Evolutionary conservation across 2,329 filamentous ascomycete genomes (phyloP).

Genomic region (Colletotrichum neosansevieriae): DNA sequence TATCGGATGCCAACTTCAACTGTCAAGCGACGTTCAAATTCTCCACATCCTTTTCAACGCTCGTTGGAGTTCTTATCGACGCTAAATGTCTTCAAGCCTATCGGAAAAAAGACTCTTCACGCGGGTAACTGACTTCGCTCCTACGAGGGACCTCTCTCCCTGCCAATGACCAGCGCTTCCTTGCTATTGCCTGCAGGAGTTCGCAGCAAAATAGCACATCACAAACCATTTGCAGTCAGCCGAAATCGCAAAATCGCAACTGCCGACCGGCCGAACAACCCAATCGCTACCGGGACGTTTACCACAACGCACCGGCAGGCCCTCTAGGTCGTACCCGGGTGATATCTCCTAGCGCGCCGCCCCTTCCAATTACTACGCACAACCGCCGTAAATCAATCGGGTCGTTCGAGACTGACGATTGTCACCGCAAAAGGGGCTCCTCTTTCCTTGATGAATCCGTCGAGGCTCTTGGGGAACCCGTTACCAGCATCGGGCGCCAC

Average conservation of each 20-base stretch:
- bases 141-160: no score
- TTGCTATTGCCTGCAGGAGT: slow-evolving; percentile 31
- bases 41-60: background rate
- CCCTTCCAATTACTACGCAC: slow-evolving; percentile 3
- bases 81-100: slow-evolving; percentile 29
- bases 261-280: slow-evolving; percentile 29
- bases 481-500: slow-evolving; percentile 15
- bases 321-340: no score
- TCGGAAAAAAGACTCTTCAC: slow-evolving; percentile 25
- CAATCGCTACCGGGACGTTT: background rate
- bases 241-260: slow-evolving; percentile 10
- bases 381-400: slow-evolving; percentile 1
- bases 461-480: background rate
- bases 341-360: no score
- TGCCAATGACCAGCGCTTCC: no score
- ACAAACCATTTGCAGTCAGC: background rate
- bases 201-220: slow-evolving; percentile 28
- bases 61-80: slow-evolving; percentile 4
- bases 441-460: slow-evolving; percentile 13
- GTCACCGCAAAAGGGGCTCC: slow-evolving; percentile 13
- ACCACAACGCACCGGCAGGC: no score
- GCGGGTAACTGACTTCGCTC: no score
- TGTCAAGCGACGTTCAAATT: slow-evolving; percentile 16
- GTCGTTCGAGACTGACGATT: slow-evolving; percentile 25
- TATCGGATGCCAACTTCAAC: no score